A percentile compares a stretch with the other conserved stretches of the same genome.
Conservation (phyloP, 805 yeast species). For the Candida tallmaniae region DNA sequence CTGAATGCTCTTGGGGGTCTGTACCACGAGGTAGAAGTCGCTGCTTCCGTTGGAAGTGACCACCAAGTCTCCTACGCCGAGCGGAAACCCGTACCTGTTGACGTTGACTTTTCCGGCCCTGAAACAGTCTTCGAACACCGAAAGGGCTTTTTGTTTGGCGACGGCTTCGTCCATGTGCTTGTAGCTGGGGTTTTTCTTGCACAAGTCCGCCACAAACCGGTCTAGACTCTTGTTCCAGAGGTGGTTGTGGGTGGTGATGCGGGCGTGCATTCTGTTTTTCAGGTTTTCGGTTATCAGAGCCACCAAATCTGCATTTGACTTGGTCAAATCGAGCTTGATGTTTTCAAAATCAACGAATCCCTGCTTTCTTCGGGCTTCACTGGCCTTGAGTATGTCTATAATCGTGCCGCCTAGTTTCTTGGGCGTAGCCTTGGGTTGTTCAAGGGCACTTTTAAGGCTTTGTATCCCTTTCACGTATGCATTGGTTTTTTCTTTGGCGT, state of each 20-base stretch:
- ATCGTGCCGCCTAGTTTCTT: no score
- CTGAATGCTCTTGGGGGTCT: slow-evolving; percentile 43
- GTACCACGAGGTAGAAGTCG: slow-evolving; percentile 51
- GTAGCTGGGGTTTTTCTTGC: background rate
- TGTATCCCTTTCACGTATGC: no score
- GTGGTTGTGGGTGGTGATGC: background rate
- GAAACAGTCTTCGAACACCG: slow-evolving; percentile 8
- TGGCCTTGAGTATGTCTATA: background rate
- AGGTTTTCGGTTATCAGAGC: background rate
- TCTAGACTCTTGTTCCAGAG: background rate
- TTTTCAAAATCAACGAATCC: slow-evolving; percentile 20
- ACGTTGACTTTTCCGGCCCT: slow-evolving; percentile 15
- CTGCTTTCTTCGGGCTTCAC: background rate
- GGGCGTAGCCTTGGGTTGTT: no score
- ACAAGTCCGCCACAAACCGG: no score
- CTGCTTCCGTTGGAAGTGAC: slow-evolving; percentile 43
- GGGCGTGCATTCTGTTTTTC: background rate
- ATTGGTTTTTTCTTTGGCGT: no score
- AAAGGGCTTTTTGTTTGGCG: background rate
- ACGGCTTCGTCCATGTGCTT: no score
- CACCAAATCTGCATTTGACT: slow-evolving; percentile 12
- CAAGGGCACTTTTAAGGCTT: no score
- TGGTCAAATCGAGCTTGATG: slow-evolving; percentile 15
- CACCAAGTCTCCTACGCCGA: slow-evolving; percentile 61
- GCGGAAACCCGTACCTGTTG: slow-evolving; percentile 12